Evolutionary conservation across 129 eudicot genomes (phyloP).

Genomic region (Glebionis coronaria): DNA sequence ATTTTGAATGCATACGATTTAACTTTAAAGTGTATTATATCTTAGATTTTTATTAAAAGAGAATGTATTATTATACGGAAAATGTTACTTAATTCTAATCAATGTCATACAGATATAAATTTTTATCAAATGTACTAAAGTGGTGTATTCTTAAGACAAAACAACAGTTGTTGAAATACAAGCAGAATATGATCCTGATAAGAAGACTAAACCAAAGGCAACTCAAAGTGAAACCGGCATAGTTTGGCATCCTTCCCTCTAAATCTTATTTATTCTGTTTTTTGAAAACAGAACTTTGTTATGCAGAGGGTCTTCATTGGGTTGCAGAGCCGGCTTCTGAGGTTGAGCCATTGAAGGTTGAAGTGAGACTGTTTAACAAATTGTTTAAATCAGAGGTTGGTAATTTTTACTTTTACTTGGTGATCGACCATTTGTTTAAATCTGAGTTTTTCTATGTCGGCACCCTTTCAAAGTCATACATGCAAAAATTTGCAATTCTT

Average conservation of each 20-base stretch:
- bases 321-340: conserved; percentile 83
- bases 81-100: too few relatives aligned
- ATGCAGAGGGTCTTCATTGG: conserved; percentile 94
- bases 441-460: too few relatives aligned
- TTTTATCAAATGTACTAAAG: conserved; percentile 86
- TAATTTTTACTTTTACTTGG: neutral
- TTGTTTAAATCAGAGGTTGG: conserved; percentile 71
- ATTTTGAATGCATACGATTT: too few relatives aligned
- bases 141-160: conserved; percentile 45
- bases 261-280: neutral
- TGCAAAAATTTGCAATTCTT: too few relatives aligned
- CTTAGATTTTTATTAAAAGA: too few relatives aligned
- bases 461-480: too few relatives aligned
- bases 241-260: neutral
- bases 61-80: too few relatives aligned
- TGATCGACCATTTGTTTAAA: neutral
- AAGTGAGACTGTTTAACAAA: conserved; percentile 76
- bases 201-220: too few relatives aligned
- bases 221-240: too few relatives aligned
- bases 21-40: too few relatives aligned
- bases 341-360: conserved; percentile 73
- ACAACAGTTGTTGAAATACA: too few relatives aligned
- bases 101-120: conserved; percentile 70
- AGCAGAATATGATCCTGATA: too few relatives aligned
- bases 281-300: neutral